phyloP scores from a whole-genome alignment of 2,329 filamentous ascomycete species.

The Lachnellula cervina region DNA sequence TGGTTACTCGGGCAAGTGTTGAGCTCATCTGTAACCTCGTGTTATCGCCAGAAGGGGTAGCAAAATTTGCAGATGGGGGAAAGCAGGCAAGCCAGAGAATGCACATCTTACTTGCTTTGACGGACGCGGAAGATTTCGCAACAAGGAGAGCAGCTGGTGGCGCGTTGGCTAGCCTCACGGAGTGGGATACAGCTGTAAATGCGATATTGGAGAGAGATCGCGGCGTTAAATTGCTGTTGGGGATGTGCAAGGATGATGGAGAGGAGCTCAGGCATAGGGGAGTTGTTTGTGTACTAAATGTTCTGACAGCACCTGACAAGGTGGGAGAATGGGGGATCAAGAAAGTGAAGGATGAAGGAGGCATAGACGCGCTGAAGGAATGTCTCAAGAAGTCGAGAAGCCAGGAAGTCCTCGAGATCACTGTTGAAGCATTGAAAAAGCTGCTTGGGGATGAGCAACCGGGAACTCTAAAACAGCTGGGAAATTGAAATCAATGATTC shows the following conservation, averaged over 20 bases:
- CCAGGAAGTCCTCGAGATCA: conserved; percentile 64
- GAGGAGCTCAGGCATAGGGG: conserved; percentile 69
- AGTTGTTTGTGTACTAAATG: conserved; percentile 68
- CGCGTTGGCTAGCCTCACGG: conserved; percentile 77
- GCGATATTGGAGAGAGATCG: conserved; percentile 66
- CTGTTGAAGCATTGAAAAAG: conserved; percentile 66
- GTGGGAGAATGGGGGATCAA: conserved; percentile 56
- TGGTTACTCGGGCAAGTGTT: conserved; percentile 76
- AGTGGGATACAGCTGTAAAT: conserved; percentile 68
- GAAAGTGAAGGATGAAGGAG: conserved; percentile 57
- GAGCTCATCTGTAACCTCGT: conserved; percentile 92
- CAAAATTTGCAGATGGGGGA: conserved; percentile 63
- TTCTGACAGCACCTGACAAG: conserved; percentile 63
- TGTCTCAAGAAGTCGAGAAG: conserved; percentile 65
- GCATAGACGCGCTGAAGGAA: conserved; percentile 62
- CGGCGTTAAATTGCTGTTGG: conserved; percentile 74
- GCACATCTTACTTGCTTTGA: conserved; percentile 79
- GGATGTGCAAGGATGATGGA: conserved; percentile 67
- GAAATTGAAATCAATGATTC: not conserved
- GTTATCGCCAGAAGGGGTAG: conserved; percentile 60
- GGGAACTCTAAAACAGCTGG: conserved; percentile 3
- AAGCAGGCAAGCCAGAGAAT: conserved; percentile 67
- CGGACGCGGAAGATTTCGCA: conserved; percentile 75
- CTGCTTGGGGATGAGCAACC: conserved; percentile 23
- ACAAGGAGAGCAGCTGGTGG: conserved; percentile 84